Evolutionary conservation across 1,284 basidiomycete species (phyloP).

Genomic region (Melampsora larici-populina): DNA sequence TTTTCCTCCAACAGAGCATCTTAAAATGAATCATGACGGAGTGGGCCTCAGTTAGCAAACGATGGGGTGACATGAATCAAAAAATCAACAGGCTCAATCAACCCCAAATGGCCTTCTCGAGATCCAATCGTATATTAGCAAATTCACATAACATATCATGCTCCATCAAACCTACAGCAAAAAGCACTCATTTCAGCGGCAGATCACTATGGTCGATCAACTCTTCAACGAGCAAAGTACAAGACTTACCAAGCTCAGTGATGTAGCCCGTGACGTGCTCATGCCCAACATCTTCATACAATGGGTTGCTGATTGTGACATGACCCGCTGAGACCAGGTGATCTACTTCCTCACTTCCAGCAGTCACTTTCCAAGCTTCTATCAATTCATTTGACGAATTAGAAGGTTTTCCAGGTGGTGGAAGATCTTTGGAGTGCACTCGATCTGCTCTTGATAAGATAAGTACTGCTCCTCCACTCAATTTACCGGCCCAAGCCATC

Average conservation of each 20-base stretch:
- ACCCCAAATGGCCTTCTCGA: slow-evolving; percentile 25
- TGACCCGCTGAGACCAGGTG: slow-evolving; percentile 7
- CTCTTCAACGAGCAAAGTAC: not conserved
- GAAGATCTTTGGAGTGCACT: slow-evolving; percentile 16
- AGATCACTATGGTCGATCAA: not conserved
- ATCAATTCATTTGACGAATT: slow-evolving; percentile 19
- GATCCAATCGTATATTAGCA: slow-evolving; percentile 27
- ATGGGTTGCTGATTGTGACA: slow-evolving; percentile 27
- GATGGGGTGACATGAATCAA: no score
- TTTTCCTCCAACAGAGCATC: no score
- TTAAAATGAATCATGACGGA: no score
- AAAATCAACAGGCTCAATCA: not conserved
- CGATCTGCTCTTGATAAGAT: slow-evolving; percentile 36
- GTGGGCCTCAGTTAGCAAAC: no score
- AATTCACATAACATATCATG: slow-evolving; percentile 23
- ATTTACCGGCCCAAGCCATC: slow-evolving; percentile 42
- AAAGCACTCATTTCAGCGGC: not conserved
- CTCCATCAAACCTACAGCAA: slow-evolving; percentile 23
- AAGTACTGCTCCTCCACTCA: slow-evolving; percentile 31
- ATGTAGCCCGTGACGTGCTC: slow-evolving; percentile 32
- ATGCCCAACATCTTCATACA: slow-evolving; percentile 28
- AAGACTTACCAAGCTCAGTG: slow-evolving; percentile 29
- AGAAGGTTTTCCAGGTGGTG: slow-evolving; percentile 17
- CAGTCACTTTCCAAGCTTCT: slow-evolving; percentile 20
- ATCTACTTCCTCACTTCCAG: not conserved